phyloP scores from a whole-genome alignment of 2,329 filamentous ascomycete genomes.

The Aspergillus sp. region DNA sequence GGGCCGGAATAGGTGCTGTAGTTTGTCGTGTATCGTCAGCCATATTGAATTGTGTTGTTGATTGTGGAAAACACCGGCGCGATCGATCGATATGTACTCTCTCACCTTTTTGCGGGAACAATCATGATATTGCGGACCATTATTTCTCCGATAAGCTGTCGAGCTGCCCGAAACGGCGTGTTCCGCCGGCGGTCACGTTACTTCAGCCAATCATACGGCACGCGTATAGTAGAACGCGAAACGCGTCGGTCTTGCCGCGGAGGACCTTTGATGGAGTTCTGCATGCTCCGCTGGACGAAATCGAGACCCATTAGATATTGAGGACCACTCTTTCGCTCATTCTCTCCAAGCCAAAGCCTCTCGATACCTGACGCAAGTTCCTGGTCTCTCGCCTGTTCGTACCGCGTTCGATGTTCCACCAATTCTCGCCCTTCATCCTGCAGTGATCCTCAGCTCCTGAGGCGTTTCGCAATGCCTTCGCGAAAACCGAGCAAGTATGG shows the following conservation, averaged over 20 bases:
- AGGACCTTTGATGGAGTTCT: conserved; percentile 15
- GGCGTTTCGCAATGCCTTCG: conserved; percentile 44
- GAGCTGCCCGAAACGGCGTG: conserved; percentile 3
- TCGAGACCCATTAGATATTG: conserved; percentile 12
- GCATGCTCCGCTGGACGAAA: conserved; percentile 11
- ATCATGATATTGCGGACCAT: conserved; percentile 12
- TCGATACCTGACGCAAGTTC: not conserved
- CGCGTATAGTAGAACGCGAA: conserved; percentile 34
- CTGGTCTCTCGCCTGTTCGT: conserved; percentile 1
- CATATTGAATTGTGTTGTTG: conserved; percentile 29
- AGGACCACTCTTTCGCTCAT: conserved; percentile 8
- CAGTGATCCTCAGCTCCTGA: conserved; percentile 24
- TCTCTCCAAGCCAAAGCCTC: not conserved
- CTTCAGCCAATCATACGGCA: conserved; percentile 18
- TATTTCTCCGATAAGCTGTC: conserved; percentile 8
- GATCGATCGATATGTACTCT: conserved; percentile 5
- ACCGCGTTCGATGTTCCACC: conserved; percentile 26
- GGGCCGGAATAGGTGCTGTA: conserved; percentile 10
- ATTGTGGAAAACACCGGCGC: not conserved
- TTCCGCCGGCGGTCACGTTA: conserved; percentile 21
- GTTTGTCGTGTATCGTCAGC: conserved; percentile 39
- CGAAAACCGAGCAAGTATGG: conserved; percentile 66
- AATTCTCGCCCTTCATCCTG: conserved; percentile 13
- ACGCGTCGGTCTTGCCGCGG: conserved; percentile 29
- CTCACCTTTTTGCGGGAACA: conserved; percentile 14